phyloP scores from a whole-genome alignment of 164 flowering plant species.

The Vitis cinerea region DNA sequence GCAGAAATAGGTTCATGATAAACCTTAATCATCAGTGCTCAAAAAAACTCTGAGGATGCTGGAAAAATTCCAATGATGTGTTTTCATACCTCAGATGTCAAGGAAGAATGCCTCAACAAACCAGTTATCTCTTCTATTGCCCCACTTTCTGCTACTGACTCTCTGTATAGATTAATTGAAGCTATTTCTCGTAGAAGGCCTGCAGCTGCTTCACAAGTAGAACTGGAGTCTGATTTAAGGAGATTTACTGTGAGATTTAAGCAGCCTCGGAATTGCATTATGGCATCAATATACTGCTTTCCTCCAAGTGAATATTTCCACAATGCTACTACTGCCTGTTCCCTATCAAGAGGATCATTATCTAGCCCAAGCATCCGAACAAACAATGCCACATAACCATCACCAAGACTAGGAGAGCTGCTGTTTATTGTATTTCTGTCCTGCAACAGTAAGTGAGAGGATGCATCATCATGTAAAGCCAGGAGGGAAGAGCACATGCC shows the following conservation, averaged over 20 bases:
- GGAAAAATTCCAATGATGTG: constrained; percentile 7
- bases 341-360: constrained; percentile 77
- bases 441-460: constrained; percentile 29
- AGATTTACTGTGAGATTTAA: constrained; percentile 66
- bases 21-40: constrained; percentile 4
- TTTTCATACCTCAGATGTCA: constrained; percentile 53
- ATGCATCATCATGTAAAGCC: background rate
- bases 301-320: constrained; percentile 89
- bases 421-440: constrained; percentile 28
- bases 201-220: constrained; percentile 85
- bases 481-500: background rate
- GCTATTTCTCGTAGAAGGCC: constrained; percentile 71
- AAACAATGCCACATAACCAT: constrained; percentile 66
- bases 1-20: constrained; percentile 22
- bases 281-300: constrained; percentile 59
- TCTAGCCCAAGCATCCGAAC: constrained; percentile 85
- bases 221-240: constrained; percentile 61
- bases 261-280: constrained; percentile 72
- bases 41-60: background rate
- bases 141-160: constrained; percentile 69
- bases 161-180: constrained; percentile 54
- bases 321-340: constrained; percentile 67
- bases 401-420: constrained; percentile 37
- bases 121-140: constrained; percentile 76
- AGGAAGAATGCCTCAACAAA: constrained; percentile 52